Conservation (phyloP, 805 yeast species). For the Lipomyces starkeyi region DNA sequence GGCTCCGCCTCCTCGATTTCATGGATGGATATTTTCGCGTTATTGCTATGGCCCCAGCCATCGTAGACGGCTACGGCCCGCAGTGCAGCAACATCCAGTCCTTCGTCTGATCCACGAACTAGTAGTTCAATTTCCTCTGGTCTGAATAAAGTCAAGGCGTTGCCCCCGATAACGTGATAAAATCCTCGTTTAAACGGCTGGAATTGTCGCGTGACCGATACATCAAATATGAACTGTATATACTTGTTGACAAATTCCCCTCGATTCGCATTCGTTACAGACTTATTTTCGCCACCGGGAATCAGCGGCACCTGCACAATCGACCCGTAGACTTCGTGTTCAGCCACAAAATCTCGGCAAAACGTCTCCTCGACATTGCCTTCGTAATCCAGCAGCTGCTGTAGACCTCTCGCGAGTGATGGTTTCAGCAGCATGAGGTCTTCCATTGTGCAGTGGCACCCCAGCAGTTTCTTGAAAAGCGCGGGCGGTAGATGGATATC, state of each 20-base stretch:
- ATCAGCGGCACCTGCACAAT: conserved; percentile 58
- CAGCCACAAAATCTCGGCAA: conserved; percentile 66
- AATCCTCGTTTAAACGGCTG: conserved; percentile 73
- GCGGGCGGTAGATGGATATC: conserved; percentile 80
- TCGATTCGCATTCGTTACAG: conserved; percentile 66
- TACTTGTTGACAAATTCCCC: conserved; percentile 66
- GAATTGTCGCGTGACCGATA: conserved; percentile 59
- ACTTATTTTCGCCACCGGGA: conserved; percentile 59
- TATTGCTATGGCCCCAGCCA: conserved; percentile 57
- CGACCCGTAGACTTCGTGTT: conserved; percentile 56
- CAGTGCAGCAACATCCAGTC: conserved; percentile 68
- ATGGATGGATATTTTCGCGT: conserved; percentile 13
- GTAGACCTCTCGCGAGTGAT: conserved; percentile 59
- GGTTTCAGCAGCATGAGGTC: conserved; percentile 79
- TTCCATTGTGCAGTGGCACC: conserved; percentile 58
- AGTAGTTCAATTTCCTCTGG: conserved; percentile 82
- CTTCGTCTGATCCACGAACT: conserved; percentile 76
- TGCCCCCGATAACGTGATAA: conserved; percentile 74
- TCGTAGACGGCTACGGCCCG: conserved; percentile 74
- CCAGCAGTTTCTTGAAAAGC: conserved; percentile 74
- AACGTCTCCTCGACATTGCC: conserved; percentile 54
- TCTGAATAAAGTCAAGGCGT: conserved; percentile 77
- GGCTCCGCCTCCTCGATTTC: conserved; percentile 46
- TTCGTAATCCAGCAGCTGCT: conserved; percentile 53
- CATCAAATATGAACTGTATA: conserved; percentile 63